Evolutionary conservation across 306 rosid species (phyloP).

Genomic region (Abrus precatorius): DNA sequence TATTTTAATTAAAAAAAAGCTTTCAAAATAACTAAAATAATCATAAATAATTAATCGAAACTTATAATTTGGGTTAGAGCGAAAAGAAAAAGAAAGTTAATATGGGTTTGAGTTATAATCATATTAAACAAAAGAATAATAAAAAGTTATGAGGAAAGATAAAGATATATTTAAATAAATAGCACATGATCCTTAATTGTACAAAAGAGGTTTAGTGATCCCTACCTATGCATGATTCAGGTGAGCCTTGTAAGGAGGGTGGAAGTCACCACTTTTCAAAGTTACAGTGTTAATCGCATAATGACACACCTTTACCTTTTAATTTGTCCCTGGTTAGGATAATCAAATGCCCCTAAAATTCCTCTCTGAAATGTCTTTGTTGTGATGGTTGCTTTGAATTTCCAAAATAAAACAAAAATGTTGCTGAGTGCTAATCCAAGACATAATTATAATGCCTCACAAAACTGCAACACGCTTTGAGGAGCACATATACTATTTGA

Average conservation of each 20-base stretch:
- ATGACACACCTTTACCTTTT: constrained; percentile 51
- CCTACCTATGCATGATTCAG: constrained; percentile 54
- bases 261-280: constrained; percentile 41
- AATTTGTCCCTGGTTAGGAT: constrained; percentile 51
- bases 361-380: constrained; percentile 46
- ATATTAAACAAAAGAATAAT: neutral
- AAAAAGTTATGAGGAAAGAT: constrained; percentile 32
- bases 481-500: constrained; percentile 41
- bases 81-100: neutral
- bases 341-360: constrained; percentile 50
- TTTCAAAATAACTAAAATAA: constrained; percentile 14
- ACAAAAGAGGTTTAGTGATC: constrained; percentile 39
- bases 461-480: constrained; percentile 42
- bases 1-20: neutral
- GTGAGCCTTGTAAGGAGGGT: constrained; percentile 48
- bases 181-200: constrained; percentile 23
- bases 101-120: constrained; percentile 20
- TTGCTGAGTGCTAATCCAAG: constrained; percentile 51
- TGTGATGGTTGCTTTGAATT: constrained; percentile 46
- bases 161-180: neutral
- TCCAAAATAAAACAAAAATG: constrained; percentile 38
- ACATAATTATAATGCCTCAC: constrained; percentile 55
- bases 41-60: neutral
- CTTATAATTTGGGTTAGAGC: neutral
- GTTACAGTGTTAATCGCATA: constrained; percentile 43